Percentiles rank a stretch among this genome's conserved stretches.
Evolutionary conservation across 176 grass and related monocot genomes (phyloP).

Genomic region (Dendrocalamus sinicus): DNA sequence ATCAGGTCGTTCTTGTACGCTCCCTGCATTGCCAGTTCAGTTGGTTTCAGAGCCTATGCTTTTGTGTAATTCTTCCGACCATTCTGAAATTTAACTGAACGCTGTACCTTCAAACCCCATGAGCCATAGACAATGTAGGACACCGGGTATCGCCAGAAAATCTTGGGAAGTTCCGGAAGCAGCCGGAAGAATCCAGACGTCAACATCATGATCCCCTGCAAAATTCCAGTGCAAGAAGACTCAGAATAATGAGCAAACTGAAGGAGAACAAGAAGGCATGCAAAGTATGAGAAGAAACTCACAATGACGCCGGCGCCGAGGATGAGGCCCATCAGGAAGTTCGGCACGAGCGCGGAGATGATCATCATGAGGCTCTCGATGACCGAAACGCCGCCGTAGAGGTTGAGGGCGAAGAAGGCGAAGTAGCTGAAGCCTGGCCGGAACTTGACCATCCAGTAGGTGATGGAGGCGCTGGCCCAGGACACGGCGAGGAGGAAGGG

Average conservation of each 20-base stretch:
- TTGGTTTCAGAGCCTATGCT: neutral
- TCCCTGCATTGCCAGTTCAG: conserved; percentile 47
- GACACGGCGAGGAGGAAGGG: conserved; percentile 77
- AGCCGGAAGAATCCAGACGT: conserved; percentile 89
- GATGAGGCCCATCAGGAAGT: conserved; percentile 94
- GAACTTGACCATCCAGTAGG: conserved; percentile 93
- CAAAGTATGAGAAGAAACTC: neutral
- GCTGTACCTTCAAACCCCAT: conserved; percentile 86
- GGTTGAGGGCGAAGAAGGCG: conserved; percentile 71
- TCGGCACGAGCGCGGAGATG: conserved; percentile 87
- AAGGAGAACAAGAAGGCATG: neutral
- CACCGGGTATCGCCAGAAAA: conserved; percentile 85
- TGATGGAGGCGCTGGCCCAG: conserved; percentile 68
- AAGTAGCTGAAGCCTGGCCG: conserved; percentile 67
- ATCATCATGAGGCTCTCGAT: conserved; percentile 99
- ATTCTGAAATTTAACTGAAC: neutral
- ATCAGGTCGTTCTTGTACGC: conserved; percentile 90
- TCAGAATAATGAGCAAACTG: neutral
- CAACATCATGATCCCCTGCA: conserved; percentile 99
- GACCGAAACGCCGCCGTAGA: conserved; percentile 78
- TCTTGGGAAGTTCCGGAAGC: conserved; percentile 89
- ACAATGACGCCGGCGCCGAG: conserved; percentile 92
- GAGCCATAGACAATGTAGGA: conserved; percentile 89
- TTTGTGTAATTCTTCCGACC: neutral
- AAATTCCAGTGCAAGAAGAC: neutral